Conservation (phyloP, 1,284 basidiomycete species). For the Ganoderma multipileum region DNA sequence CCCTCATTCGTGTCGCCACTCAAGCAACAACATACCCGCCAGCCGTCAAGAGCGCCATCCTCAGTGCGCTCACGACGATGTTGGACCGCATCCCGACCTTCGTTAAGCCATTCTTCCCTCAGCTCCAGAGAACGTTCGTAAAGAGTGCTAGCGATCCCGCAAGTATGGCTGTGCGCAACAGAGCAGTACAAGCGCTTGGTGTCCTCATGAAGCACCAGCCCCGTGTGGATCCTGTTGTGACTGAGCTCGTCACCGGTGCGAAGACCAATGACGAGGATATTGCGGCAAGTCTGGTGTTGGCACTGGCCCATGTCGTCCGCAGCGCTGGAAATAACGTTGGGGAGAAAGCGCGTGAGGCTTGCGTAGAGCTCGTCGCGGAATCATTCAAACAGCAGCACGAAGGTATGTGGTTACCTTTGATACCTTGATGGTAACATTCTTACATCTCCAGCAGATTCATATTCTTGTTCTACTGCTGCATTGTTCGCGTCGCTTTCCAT, state of each 20-base stretch:
- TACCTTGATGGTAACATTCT: not conserved
- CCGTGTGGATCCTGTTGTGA: constrained; percentile 86
- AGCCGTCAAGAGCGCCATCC: constrained; percentile 89
- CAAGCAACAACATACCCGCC: constrained; percentile 89
- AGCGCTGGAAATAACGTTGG: constrained; percentile 82
- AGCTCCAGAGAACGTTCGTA: constrained; percentile 96
- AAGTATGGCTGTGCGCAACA: constrained; percentile 81
- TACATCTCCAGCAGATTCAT: constrained; percentile 60
- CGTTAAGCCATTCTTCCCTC: constrained; percentile 98
- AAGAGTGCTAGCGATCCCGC: constrained; percentile 89
- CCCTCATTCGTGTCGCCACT: constrained; percentile 93
- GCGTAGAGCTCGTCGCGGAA: constrained; percentile 80
- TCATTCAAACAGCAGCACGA: constrained; percentile 79
- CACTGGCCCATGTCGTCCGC: constrained; percentile 80
- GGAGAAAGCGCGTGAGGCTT: constrained; percentile 73
- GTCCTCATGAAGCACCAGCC: constrained; percentile 93
- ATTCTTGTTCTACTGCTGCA: constrained; percentile 71
- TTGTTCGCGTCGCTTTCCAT: constrained; percentile 74
- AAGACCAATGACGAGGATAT: constrained; percentile 77
- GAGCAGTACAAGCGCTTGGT: constrained; percentile 87
- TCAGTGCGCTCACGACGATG: constrained; percentile 84
- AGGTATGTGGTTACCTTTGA: constrained; percentile 53
- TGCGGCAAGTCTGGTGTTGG: constrained; percentile 76
- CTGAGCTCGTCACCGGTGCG: constrained; percentile 82
- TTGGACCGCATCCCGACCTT: constrained; percentile 86